phyloP scores from a whole-genome alignment of 2,329 filamentous ascomycete genomes.

The Botrytis squamosa region DNA sequence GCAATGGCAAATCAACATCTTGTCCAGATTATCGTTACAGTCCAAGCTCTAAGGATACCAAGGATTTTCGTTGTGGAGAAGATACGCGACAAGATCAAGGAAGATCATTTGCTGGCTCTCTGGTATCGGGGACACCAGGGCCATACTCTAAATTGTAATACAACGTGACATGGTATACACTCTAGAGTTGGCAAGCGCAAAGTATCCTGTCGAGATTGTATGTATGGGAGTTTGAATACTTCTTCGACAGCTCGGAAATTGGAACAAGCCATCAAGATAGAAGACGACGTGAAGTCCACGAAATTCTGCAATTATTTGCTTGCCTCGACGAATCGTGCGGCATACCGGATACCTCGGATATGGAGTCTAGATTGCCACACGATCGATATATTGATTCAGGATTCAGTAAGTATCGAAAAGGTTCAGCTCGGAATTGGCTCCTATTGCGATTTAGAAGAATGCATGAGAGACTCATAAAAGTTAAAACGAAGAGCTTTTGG shows the following conservation, averaged over 20 bases:
- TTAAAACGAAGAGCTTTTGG: neutral
- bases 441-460: slow-evolving; percentile 1
- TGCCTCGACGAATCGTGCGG: neutral
- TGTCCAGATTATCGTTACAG: neutral
- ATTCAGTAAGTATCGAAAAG: neutral
- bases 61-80: slow-evolving; percentile 9
- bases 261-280: neutral
- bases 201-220: neutral
- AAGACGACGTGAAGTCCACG: neutral
- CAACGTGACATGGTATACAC: neutral
- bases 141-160: neutral
- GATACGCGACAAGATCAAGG: neutral
- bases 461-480: neutral
- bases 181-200: neutral
- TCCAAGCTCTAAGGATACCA: neutral
- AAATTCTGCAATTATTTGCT: neutral
- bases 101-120: neutral
- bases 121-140: neutral
- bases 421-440: neutral
- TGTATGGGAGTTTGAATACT: neutral
- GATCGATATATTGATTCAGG: neutral
- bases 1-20: neutral
- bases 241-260: neutral
- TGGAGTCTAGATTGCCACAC: neutral
- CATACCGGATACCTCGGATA: neutral